phyloP scores from a whole-genome alignment of 1,139 yeast genomes.

The Kodamaea arcana region DNA sequence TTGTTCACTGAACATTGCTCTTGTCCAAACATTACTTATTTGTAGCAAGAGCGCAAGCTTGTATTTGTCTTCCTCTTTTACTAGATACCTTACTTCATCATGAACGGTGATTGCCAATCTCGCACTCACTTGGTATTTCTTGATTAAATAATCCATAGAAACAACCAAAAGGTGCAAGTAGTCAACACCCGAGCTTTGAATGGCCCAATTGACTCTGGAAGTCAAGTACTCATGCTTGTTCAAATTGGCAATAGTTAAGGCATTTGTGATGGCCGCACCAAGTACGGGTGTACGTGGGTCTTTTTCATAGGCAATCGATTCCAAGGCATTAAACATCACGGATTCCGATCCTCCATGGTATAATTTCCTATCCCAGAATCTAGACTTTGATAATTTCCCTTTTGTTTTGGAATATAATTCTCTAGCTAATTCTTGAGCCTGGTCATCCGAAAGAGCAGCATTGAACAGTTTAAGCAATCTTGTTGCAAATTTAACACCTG shows the following conservation, averaged over 20 bases:
- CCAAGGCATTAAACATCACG: conserved; percentile 82
- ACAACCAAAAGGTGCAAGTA: conserved; percentile 81
- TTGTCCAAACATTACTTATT: conserved; percentile 88
- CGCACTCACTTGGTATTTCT: conserved; percentile 66
- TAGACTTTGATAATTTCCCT: conserved; percentile 48
- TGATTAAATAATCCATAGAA: conserved; percentile 80
- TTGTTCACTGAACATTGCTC: conserved; percentile 93
- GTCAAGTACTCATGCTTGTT: conserved; percentile 70
- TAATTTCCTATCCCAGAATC: conserved; percentile 26
- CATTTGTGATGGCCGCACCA: conserved; percentile 91
- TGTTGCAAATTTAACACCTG: conserved; percentile 88
- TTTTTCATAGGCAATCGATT: conserved; percentile 80
- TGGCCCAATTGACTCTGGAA: conserved; percentile 94
- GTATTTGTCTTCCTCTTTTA: conserved; percentile 67
- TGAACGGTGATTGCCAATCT: conserved; percentile 86
- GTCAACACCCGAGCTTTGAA: conserved; percentile 97
- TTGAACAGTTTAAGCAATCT: conserved; percentile 79
- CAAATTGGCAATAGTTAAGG: conserved; percentile 65
- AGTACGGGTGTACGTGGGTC: conserved; percentile 86
- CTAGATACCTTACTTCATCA: conserved; percentile 86
- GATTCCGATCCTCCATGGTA: conserved; percentile 97
- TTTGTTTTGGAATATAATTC: conserved; percentile 77
- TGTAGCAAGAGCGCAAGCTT: conserved; percentile 81
- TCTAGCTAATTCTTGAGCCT: conserved; percentile 66
- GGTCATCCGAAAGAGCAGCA: conserved; percentile 59